Evolutionary conservation across 1,139 yeast genomes (phyloP).

Genomic region (Blastobotrys illinoisensis): DNA sequence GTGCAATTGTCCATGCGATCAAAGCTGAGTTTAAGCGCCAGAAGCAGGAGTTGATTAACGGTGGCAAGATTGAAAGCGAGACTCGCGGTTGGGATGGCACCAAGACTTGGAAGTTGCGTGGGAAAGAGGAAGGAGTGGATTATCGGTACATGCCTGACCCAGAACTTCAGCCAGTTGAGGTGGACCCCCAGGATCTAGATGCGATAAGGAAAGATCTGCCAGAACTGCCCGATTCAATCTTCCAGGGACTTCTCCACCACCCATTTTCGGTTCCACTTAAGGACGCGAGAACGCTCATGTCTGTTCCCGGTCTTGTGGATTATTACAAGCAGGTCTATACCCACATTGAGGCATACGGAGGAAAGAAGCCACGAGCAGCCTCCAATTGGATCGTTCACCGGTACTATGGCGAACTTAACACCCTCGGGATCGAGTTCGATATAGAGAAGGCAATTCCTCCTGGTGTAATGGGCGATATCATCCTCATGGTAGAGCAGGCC

Average conservation of each 20-base stretch:
- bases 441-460: constrained; percentile 19
- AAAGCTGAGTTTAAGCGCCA: constrained; percentile 74
- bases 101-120: constrained; percentile 57
- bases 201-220: constrained; percentile 46
- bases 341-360: constrained; percentile 18
- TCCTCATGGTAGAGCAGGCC: constrained; percentile 37
- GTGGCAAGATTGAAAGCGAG: constrained; percentile 47
- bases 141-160: constrained; percentile 94
- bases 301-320: constrained; percentile 41
- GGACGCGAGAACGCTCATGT: constrained; percentile 62
- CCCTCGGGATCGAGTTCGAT: constrained; percentile 40
- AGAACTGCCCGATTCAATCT: constrained; percentile 54
- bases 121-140: constrained; percentile 78
- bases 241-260: constrained; percentile 42
- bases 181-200: constrained; percentile 41
- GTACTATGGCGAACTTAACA: constrained; percentile 62
- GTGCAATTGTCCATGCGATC: constrained; percentile 75
- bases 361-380: constrained; percentile 18
- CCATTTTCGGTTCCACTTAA: constrained; percentile 62
- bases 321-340: constrained; percentile 49
- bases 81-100: constrained; percentile 92
- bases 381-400: constrained; percentile 87
- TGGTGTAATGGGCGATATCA: constrained; percentile 40
- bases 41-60: constrained; percentile 36
- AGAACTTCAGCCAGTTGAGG: constrained; percentile 59